A percentile compares a stretch with the other conserved stretches of the same genome.
Evolutionary conservation across 2,329 filamentous ascomycete genomes (phyloP).

Genomic region (Rutstroemia sp.): DNA sequence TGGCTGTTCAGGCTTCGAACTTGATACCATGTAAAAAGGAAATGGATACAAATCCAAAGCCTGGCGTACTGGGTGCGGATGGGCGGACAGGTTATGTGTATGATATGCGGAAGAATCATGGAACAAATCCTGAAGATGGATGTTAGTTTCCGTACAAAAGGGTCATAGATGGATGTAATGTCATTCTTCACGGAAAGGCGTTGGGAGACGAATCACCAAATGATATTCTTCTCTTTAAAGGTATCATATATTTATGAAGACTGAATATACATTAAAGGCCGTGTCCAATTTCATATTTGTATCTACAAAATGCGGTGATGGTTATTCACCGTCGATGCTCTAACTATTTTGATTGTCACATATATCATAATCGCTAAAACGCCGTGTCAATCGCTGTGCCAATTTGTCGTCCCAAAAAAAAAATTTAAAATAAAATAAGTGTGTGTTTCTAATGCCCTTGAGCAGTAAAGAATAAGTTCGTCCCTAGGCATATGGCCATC

Average conservation of each 20-base stretch:
- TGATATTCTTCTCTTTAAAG: neutral
- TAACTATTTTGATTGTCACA: neutral
- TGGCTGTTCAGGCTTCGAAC: too few species aligned
- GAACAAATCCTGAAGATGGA: too few species aligned
- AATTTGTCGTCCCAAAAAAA: neutral
- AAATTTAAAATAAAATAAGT: neutral
- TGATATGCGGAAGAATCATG: neutral
- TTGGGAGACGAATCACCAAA: neutral
- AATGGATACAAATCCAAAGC: too few species aligned
- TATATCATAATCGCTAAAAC: neutral
- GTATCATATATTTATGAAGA: neutral
- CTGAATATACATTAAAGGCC: neutral
- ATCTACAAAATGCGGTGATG: neutral
- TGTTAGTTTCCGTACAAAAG: too few species aligned
- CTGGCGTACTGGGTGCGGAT: neutral
- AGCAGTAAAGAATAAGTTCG: slow-evolving; percentile 67
- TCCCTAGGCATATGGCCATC: slow-evolving; percentile 80
- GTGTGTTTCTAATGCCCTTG: slow-evolving; percentile 43
- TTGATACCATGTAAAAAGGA: too few species aligned
- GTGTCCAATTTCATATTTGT: neutral
- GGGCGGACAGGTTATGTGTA: neutral
- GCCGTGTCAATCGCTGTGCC: slow-evolving; percentile 3
- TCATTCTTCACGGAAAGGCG: neutral
- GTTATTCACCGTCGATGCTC: neutral
- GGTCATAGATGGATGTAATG: too few species aligned